These are phyloP conservation scores for Colletotrichum sp. DNA, from an alignment of 2,329 filamentous ascomycete genomes.

Conservation along the genomic window DNA sequence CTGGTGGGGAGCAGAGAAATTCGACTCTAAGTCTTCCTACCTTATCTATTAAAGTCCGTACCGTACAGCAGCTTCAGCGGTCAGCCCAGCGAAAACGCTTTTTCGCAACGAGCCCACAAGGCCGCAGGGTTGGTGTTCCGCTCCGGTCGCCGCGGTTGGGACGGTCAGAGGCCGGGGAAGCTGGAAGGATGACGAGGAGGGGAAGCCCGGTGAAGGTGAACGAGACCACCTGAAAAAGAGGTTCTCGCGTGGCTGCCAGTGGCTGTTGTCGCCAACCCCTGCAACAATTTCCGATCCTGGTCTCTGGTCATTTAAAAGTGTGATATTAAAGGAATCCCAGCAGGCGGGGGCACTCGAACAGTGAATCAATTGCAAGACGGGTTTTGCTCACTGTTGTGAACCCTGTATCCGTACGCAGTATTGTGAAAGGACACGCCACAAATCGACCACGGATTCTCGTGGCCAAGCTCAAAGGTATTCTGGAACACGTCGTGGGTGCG, in stretches of 20 bases:
- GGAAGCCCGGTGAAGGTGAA: neutral
- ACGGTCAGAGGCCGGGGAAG: neutral
- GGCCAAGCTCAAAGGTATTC: neutral
- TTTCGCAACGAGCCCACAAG: neutral
- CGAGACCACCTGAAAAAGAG: neutral
- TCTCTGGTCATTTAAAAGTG: conserved; percentile 9
- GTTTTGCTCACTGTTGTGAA: neutral
- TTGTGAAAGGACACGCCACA: neutral
- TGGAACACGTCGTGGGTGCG: neutral
- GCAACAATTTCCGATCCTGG: conserved; percentile 14
- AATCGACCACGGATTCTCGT: neutral
- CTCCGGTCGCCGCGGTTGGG: neutral
- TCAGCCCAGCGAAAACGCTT: neutral
- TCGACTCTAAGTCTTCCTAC: neutral
- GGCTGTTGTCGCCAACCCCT: neutral
- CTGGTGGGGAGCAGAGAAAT: neutral
- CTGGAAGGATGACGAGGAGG: neutral
- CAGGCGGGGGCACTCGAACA: neutral
- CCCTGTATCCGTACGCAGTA: neutral
- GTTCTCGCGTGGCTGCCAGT: neutral
- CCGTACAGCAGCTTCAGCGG: neutral
- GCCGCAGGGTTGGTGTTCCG: neutral
- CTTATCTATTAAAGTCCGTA: neutral
- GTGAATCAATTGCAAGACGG: neutral
- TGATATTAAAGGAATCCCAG: conserved; percentile 4